A percentile compares a stretch with the other conserved stretches of the same genome.
These are phyloP conservation scores for Hypoxylon sp. DNA, from an alignment of 2,329 filamentous ascomycete genomes.

Conservation along the genomic window DNA sequence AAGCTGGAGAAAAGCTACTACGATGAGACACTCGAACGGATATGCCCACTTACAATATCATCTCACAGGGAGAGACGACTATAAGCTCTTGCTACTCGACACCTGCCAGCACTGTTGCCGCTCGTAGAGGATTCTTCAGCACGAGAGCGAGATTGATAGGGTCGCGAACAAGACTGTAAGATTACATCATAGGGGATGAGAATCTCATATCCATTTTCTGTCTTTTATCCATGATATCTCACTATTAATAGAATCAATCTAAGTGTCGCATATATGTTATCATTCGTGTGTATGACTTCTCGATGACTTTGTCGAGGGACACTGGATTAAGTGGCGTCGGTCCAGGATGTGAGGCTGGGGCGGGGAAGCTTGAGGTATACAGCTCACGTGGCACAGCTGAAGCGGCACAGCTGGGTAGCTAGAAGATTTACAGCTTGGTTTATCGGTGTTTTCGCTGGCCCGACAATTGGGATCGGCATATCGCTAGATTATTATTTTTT, in stretches of 20 bases:
- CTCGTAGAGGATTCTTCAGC: background rate
- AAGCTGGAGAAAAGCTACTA: constrained; percentile 4
- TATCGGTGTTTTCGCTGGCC: background rate
- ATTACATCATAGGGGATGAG: background rate
- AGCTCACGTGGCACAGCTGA: background rate
- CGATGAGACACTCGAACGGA: background rate
- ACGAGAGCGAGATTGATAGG: background rate
- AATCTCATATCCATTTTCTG: background rate
- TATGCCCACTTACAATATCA: too few species aligned
- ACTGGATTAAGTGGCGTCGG: background rate
- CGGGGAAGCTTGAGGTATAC: background rate
- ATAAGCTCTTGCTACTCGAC: constrained; percentile 2
- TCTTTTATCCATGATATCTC: background rate
- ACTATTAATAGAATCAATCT: constrained; percentile 4
- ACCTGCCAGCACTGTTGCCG: background rate
- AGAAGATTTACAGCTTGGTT: background rate
- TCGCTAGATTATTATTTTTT: background rate
- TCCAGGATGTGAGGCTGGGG: constrained; percentile 1
- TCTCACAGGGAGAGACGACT: background rate
- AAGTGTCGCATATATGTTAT: background rate
- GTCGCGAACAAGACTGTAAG: background rate
- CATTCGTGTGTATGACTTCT: background rate
- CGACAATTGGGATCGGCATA: background rate
- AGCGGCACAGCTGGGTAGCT: background rate
- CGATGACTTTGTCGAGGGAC: constrained; percentile 1